Evolutionary conservation across 2,329 filamentous ascomycete genomes (phyloP), one percentile per base, ranked within the genome.

Genomic region (Ceratocystis lukuohia): DNA sequence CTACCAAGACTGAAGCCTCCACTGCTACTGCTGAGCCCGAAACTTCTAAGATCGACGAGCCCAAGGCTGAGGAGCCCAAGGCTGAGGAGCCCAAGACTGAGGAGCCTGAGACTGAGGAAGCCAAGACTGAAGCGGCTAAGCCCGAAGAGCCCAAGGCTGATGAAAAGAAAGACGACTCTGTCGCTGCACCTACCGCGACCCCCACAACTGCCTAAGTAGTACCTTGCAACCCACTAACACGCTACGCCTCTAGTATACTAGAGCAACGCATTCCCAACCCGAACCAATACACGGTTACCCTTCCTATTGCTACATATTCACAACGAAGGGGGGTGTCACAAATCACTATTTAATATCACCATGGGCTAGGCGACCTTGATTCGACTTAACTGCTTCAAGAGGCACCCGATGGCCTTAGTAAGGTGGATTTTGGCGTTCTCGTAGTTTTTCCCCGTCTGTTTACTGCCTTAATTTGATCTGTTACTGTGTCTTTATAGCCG

Each of bases 81-180:
- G 69, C 70, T 50, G 73, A 72, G 62, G 66, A 71, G 50, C 65
- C 72, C 17, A 70, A 71, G 59, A 69, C 70, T 53, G 73, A 72
- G 62, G 66, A 71, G 45, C 59, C 68, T 30, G 44, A 67, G 41
- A 50, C 44, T 22, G 68, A 64, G 62, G 66, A 65, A 44, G 65
- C 72, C 17, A 70, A 71, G 59, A 69, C 69, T 56, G 73, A 72
- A 57, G 66, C 71, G 46, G 56, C 68, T 44, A 48, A 67, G 46
- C 44, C 33, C 8, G 68, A 64, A 33, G 66, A 65, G 50, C 65
- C 72, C n/a, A 57, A 65, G 33, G 57, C 30, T 30, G 66, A 63
- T 61, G 65, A 64, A 48, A 65, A 67, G 62, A 67, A 67, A 50
- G 61, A 67, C 25, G 66, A 64, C 33, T 22, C 44, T 44, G 45